Percentiles rank a stretch among this genome's conserved stretches.
Conservation (phyloP, 768 basidiomycete species). For the Amanita rimosa region DNA sequence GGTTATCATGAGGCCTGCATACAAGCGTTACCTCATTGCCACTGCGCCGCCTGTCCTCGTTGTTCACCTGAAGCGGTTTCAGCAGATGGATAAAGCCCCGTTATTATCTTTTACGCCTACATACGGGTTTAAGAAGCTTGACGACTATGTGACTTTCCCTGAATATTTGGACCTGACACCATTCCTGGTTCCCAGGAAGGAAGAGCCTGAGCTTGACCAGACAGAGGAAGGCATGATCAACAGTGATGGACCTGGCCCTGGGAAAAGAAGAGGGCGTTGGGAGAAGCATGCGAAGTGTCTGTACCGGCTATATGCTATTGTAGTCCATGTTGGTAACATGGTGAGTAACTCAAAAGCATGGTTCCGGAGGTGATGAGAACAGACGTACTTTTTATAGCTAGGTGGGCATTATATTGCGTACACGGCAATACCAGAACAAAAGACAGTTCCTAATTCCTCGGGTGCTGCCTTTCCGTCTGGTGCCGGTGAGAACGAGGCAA, state of each 20-base stretch:
- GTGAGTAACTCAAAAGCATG: slow-evolving; percentile 27
- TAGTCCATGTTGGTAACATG: slow-evolving; percentile 84
- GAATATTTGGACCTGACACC: slow-evolving; percentile 77
- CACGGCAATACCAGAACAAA: slow-evolving; percentile 49
- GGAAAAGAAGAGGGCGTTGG: slow-evolving; percentile 11
- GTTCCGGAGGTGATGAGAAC: slow-evolving; percentile 4
- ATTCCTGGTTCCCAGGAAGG: slow-evolving; percentile 74
- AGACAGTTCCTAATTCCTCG: slow-evolving; percentile 5
- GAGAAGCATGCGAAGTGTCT: slow-evolving; percentile 32
- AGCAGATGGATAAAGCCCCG: slow-evolving; percentile 62
- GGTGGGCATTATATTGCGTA: slow-evolving; percentile 89
- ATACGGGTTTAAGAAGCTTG: slow-evolving; percentile 76
- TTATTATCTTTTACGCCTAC: slow-evolving; percentile 42
- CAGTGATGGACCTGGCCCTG: background rate
- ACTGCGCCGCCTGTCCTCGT: slow-evolving; percentile 80
- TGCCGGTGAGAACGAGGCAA: background rate
- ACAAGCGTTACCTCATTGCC: slow-evolving; percentile 91
- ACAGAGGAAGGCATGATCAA: slow-evolving; percentile 6
- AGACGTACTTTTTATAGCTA: slow-evolving; percentile 33
- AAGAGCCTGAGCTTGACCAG: slow-evolving; percentile 49
- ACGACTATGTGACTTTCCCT: slow-evolving; percentile 87
- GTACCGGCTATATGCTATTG: slow-evolving; percentile 70
- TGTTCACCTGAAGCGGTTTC: slow-evolving; percentile 91
- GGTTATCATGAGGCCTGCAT: slow-evolving; percentile 71
- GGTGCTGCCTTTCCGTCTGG: slow-evolving; percentile 1